Conservation (phyloP, 1,284 basidiomycete species). For the Ceratobasidium sp. region DNA sequence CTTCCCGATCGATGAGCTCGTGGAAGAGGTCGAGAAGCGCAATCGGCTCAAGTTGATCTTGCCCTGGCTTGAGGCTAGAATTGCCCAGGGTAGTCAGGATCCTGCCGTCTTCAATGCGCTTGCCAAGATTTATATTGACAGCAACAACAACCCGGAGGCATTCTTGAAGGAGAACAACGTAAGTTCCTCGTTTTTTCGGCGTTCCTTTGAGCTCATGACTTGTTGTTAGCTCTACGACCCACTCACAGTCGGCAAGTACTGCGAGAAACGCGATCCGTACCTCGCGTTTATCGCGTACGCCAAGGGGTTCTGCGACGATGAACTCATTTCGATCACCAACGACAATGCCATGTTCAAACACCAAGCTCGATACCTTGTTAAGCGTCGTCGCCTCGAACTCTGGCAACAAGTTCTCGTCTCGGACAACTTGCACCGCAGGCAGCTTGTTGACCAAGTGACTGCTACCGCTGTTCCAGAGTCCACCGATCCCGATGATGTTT, state of each 20-base stretch:
- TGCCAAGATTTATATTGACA: conserved; percentile 98
- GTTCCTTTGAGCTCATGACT: not conserved
- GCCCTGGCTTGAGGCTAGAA: conserved; percentile 93
- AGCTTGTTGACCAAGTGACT: conserved; percentile 94
- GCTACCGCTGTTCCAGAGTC: conserved; percentile 96
- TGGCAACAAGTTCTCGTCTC: conserved; percentile 93
- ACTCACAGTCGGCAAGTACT: conserved; percentile 97
- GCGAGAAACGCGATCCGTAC: conserved; percentile 98
- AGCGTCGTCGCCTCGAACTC: conserved; percentile 91
- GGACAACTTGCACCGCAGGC: conserved; percentile 91
- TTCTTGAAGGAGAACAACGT: conserved; percentile 99
- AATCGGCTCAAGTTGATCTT: conserved; percentile 96
- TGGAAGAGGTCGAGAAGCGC: conserved; percentile 94
- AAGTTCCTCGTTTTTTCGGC: conserved; percentile 48
- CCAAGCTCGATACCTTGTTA: conserved; percentile 97
- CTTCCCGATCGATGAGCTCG: conserved; percentile 97
- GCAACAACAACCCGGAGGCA: conserved; percentile 95
- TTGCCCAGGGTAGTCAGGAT: conserved; percentile 91
- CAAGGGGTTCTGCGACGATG: conserved; percentile 98
- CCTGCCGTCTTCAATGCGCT: conserved; percentile 93
- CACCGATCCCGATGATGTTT: conserved; percentile 98
- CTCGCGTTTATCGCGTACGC: conserved; percentile 99
- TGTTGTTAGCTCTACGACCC: conserved; percentile 84
- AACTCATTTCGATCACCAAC: conserved; percentile 96
- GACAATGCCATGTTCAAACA: conserved; percentile 99